Conservation (phyloP, 2,329 filamentous ascomycete genomes). For the Trichophyton mentagrophytes region DNA sequence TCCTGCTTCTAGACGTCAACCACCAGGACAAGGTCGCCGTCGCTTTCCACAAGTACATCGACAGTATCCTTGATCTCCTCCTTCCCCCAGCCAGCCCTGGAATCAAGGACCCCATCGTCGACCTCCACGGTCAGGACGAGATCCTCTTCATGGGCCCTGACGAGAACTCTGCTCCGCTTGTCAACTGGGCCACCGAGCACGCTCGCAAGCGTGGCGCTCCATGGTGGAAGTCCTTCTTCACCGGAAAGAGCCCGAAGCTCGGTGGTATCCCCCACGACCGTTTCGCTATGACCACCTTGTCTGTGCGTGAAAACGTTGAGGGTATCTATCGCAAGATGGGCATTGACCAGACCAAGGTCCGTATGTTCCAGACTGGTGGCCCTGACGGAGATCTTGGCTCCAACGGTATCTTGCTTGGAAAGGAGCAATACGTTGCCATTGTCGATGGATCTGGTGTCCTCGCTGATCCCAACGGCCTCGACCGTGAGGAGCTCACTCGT, state of each 20-base stretch:
- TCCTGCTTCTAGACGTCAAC: conserved; percentile 83
- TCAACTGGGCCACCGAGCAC: conserved; percentile 98
- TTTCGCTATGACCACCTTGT: conserved; percentile 97
- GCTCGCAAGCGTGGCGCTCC: conserved; percentile 74
- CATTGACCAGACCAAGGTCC: conserved; percentile 69
- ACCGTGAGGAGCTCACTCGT: conserved; percentile 69
- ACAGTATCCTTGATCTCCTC: conserved; percentile 91
- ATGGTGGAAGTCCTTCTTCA: conserved; percentile 99
- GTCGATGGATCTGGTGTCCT: conserved; percentile 95
- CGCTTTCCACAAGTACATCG: conserved; percentile 98
- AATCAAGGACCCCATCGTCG: conserved; percentile 97
- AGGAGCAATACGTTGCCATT: conserved; percentile 88
- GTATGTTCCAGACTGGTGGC: conserved; percentile 94
- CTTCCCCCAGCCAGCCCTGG: conserved; percentile 80
- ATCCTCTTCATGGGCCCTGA: conserved; percentile 98
- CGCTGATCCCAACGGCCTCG: conserved; percentile 78
- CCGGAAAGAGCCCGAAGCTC: conserved; percentile 89
- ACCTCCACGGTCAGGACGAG: conserved; percentile 86
- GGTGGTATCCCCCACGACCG: conserved; percentile 92
- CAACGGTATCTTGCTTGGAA: conserved; percentile 91
- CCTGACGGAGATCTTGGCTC: conserved; percentile 94
- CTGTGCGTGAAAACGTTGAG: conserved; percentile 87
- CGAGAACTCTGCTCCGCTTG: conserved; percentile 94
- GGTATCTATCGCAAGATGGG: conserved; percentile 95
- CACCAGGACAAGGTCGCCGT: conserved; percentile 87